Evolutionary conservation across 2,329 filamentous ascomycete species (phyloP).

Genomic region (Chaetomium sp.): DNA sequence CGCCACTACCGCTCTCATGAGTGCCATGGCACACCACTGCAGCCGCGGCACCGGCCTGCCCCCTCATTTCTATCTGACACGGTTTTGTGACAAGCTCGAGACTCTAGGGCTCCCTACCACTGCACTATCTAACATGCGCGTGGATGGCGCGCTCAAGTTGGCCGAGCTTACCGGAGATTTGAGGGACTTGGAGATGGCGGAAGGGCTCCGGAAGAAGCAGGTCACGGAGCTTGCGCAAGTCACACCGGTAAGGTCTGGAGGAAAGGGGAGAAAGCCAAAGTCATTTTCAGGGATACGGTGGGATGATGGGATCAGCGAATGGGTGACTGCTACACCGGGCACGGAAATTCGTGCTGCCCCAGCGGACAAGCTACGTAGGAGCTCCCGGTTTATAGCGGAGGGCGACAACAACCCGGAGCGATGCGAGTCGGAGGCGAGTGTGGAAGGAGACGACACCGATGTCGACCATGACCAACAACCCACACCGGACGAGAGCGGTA

Average conservation of each 20-base stretch:
- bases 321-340: conserved; percentile 25
- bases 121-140: conserved; percentile 34
- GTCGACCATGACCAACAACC: not conserved
- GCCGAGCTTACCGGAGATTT: conserved; percentile 48
- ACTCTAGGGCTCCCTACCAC: conserved; percentile 28
- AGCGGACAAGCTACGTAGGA: not conserved
- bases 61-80: conserved; percentile 33
- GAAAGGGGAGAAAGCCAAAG: conserved; percentile 5
- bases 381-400: not conserved
- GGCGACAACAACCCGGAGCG: not conserved
- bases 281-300: conserved; percentile 28
- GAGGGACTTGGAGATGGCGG: conserved; percentile 48
- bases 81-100: conserved; percentile 38
- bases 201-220: conserved; percentile 30
- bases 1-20: conserved; percentile 34
- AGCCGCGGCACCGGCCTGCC: conserved; percentile 34
- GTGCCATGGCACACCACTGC: conserved; percentile 42
- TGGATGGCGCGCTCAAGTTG: conserved; percentile 44
- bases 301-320: conserved; percentile 36
- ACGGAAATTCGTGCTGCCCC: not conserved
- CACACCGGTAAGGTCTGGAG: not conserved
- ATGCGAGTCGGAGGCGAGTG: not conserved
- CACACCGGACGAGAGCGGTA: not conserved
- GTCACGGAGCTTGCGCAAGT: too few species aligned
- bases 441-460: not conserved